phyloP scores from a whole-genome alignment of 208 protist genomes.

The Crithidia acanthocephali region DNA sequence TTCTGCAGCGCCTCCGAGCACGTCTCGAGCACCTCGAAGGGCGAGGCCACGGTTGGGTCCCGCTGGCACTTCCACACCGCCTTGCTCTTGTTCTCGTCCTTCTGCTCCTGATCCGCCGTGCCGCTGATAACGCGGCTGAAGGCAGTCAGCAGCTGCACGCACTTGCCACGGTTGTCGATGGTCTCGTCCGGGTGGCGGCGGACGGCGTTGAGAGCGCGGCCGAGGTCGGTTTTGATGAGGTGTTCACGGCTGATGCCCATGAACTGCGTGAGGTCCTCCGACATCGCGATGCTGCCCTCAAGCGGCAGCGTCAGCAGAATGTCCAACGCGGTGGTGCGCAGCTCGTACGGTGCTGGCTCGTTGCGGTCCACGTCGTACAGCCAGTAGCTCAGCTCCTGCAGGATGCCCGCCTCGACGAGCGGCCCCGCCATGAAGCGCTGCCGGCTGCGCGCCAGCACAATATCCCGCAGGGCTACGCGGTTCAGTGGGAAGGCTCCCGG shows the following conservation, averaged over 20 bases:
- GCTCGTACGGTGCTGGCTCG: slow-evolving; percentile 66
- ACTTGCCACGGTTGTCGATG: slow-evolving; percentile 67
- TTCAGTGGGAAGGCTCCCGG: slow-evolving; percentile 52
- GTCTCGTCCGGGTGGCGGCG: slow-evolving; percentile 61
- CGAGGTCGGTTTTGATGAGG: slow-evolving; percentile 70
- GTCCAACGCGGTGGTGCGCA: slow-evolving; percentile 76
- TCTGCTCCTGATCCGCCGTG: slow-evolving; percentile 20
- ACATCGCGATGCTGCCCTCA: slow-evolving; percentile 39
- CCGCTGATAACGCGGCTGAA: slow-evolving; percentile 62
- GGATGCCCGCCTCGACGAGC: slow-evolving; percentile 69
- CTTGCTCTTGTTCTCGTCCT: slow-evolving; percentile 28
- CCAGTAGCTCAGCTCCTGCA: slow-evolving; percentile 84
- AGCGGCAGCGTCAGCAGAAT: slow-evolving; percentile 74
- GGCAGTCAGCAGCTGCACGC: slow-evolving; percentile 66
- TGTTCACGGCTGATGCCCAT: slow-evolving; percentile 71
- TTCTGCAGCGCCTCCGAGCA: slow-evolving; percentile 73
- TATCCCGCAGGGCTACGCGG: slow-evolving; percentile 48
- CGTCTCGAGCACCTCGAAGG: slow-evolving; percentile 74
- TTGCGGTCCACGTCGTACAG: slow-evolving; percentile 63
- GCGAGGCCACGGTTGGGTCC: slow-evolving; percentile 64
- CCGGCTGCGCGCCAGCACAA: slow-evolving; percentile 55
- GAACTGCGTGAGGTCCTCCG: slow-evolving; percentile 60
- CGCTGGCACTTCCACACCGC: slow-evolving; percentile 68
- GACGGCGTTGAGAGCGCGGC: slow-evolving; percentile 71
- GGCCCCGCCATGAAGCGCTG: slow-evolving; percentile 43